Base-by-base conservation (phyloP, 768 basidiomycete genomes). In the Heimioporus sp. region DNA sequence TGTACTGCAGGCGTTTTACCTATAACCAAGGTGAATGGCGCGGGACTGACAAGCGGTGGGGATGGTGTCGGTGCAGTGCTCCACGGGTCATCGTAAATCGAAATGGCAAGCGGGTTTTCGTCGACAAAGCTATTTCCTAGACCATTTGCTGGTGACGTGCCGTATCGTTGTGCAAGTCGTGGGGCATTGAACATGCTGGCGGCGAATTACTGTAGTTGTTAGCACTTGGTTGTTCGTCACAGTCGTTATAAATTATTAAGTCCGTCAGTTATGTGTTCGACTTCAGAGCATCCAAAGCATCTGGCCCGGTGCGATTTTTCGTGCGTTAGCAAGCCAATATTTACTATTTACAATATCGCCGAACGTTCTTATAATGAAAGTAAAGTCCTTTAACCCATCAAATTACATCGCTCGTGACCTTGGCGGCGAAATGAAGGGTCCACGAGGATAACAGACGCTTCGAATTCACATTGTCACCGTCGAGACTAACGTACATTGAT, bases 361-460 rank as follows among this genome's bases (percentile, higher is more conserved):
- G 56, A 17, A 24, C 21, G 20, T 47, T 50, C 53, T n/a, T n/a
- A n/a, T 46, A 53, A 48, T 46, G 51, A 54, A 47, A 40, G 35
- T 44, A 54, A 47, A 40, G 39, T 44, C 43, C 43, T 38, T 38
- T 37, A 28, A 49, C 52, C 41, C 46, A 42, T 68, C 54, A 71
- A 54, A 52, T 46, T 46, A 56, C 59, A 48, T 79, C 78, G 44
- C 67, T 63, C 9, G 76, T 76, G 65, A 74, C 75, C 73, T 90
- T 91, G 24, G 82, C 87, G 31, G 89, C 89, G 63, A 92, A 93
- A 75, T 98, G 94, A 65, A 98, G 76, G 32, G 93, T 96, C 96
- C 96, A 98, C 51, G 86, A 89, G 24, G 85, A 83, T 50, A 98
- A 73, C 35, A 98, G 69, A 53, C 92, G 81, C 68, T 90, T 82